These are phyloP conservation scores for Ilyonectria robusta DNA, from an alignment of 2,329 filamentous ascomycete genomes.

Conservation along the genomic window DNA sequence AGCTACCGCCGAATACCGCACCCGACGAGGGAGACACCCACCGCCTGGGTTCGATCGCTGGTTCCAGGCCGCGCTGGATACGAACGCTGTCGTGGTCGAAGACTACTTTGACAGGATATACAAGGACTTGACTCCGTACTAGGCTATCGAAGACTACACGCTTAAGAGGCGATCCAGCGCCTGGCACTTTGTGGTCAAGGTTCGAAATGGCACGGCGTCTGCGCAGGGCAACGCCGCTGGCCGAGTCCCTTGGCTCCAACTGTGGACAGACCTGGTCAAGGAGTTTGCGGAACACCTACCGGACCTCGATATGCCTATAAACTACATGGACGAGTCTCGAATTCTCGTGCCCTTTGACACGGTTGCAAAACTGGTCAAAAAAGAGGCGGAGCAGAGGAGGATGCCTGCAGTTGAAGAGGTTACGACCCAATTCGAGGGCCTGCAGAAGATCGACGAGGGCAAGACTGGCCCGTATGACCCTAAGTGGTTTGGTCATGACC, in stretches of 20 bases:
- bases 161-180: conserved; percentile 56
- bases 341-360: conserved; percentile 71
- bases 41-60: conserved; percentile 74
- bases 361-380: conserved; percentile 64
- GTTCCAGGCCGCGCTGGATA: conserved; percentile 68
- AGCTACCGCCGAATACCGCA: conserved; percentile 69
- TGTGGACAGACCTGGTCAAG: conserved; percentile 64
- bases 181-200: conserved; percentile 62
- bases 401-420: conserved; percentile 61
- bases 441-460: conserved; percentile 54
- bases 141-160: conserved; percentile 65
- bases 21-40: conserved; percentile 70
- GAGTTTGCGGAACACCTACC: conserved; percentile 69
- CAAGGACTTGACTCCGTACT: conserved; percentile 73
- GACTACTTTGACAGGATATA: conserved; percentile 77
- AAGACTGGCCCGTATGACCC: conserved; percentile 58
- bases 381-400: conserved; percentile 60
- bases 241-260: conserved; percentile 61
- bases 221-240: conserved; percentile 55
- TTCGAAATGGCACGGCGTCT: conserved; percentile 60
- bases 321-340: conserved; percentile 74
- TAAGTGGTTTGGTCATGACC: conserved; percentile 61
- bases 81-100: conserved; percentile 70
- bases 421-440: conserved; percentile 60
- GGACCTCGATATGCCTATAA: conserved; percentile 78